A percentile compares a stretch with the other conserved stretches of the same genome.
Conservation (phyloP, 148 eudicot species). For the Rhododendron molle region DNA sequence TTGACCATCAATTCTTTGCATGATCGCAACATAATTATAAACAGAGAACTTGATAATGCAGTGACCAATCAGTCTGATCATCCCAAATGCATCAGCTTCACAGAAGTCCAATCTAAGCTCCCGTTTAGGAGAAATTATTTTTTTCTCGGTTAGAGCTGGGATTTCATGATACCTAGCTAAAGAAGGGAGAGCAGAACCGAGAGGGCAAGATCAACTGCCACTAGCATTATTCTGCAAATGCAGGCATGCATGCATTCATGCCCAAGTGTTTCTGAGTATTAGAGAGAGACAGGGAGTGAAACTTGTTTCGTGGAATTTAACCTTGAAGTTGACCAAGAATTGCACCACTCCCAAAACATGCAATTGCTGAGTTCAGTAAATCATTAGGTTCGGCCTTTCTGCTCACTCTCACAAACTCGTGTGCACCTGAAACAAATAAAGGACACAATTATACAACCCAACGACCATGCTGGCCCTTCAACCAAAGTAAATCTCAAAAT, state of each 20-base stretch:
- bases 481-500: background rate
- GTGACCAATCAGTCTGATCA: background rate
- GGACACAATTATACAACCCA: background rate
- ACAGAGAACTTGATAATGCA: background rate
- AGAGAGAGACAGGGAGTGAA: background rate
- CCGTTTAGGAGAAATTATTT: background rate
- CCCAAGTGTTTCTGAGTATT: background rate
- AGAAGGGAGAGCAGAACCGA: background rate
- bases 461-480: background rate
- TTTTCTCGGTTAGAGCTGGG: background rate
- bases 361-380: constrained; percentile 67
- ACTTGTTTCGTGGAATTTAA: constrained; percentile 8
- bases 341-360: constrained; percentile 80
- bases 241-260: background rate
- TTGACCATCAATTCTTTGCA: background rate
- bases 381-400: constrained; percentile 59
- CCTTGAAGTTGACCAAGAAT: constrained; percentile 92
- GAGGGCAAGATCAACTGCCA: background rate
- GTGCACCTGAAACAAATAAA: constrained; percentile 51
- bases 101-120: background rate
- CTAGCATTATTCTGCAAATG: background rate
- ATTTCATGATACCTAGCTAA: background rate
- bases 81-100: background rate
- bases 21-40: background rate
- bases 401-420: constrained; percentile 66